Percentiles rank a stretch among this genome's conserved stretches.
Conservation (phyloP, 2,329 filamentous ascomycete genomes). For the Claviceps fusiformis region DNA sequence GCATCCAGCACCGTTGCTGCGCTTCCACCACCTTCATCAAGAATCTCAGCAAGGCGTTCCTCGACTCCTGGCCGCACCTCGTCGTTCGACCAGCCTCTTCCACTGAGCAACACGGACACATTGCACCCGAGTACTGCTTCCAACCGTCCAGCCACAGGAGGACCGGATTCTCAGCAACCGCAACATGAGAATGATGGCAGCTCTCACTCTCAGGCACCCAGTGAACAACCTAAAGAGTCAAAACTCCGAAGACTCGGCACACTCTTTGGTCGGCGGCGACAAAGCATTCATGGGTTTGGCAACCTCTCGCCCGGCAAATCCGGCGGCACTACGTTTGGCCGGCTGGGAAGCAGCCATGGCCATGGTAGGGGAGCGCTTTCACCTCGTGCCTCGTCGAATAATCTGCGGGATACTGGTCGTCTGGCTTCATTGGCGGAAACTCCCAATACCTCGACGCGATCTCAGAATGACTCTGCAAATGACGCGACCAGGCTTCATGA, state of each 20-base stretch:
- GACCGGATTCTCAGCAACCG: slow-evolving; percentile 3
- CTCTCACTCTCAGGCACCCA: slow-evolving; percentile 1
- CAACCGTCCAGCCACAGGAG: slow-evolving; percentile 3
- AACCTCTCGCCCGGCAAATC: slow-evolving; percentile 42
- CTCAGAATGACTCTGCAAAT: slow-evolving; percentile 14
- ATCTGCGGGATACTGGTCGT: slow-evolving; percentile 40
- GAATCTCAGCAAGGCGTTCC: slow-evolving; percentile 28
- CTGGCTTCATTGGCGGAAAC: slow-evolving; percentile 46
- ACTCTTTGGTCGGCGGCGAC: slow-evolving; percentile 48
- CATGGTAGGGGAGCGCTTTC: slow-evolving; percentile 29
- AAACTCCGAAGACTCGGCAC: slow-evolving; percentile 53
- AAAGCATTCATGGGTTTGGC: slow-evolving; percentile 52
- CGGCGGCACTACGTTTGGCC: slow-evolving; percentile 38
- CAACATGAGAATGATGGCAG: slow-evolving; percentile 3
- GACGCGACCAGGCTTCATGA: slow-evolving; percentile 22
- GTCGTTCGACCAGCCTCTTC: slow-evolving; percentile 4
- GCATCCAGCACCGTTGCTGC: slow-evolving; percentile 29
- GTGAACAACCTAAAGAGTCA: slow-evolving; percentile 26
- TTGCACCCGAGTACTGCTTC: background rate
- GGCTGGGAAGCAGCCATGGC: slow-evolving; percentile 52
- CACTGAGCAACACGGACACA: background rate
- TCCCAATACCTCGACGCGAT: slow-evolving; percentile 25
- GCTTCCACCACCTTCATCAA: slow-evolving; percentile 22
- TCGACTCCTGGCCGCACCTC: slow-evolving; percentile 13
- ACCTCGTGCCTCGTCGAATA: slow-evolving; percentile 44